These are phyloP conservation scores for Juglanconis oblonga DNA, from an alignment of 2,329 filamentous ascomycete species.

Conservation along the genomic window DNA sequence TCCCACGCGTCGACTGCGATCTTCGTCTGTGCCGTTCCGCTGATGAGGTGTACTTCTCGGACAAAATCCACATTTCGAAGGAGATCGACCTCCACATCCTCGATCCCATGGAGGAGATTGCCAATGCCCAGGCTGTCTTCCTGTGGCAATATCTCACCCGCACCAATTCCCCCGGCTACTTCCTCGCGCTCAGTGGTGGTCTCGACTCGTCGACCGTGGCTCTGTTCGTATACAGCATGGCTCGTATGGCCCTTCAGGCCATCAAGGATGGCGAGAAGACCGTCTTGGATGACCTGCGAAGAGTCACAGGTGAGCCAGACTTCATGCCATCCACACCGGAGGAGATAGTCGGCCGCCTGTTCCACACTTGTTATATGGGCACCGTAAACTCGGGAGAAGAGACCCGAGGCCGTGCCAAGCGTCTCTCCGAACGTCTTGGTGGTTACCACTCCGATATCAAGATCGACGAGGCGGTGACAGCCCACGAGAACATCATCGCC, in stretches of 20 bases:
- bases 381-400: slow-evolving; percentile 57
- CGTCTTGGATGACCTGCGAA: slow-evolving; percentile 17
- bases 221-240: slow-evolving; percentile 22
- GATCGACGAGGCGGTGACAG: slow-evolving; percentile 64
- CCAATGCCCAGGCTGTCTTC: slow-evolving; percentile 25
- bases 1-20: slow-evolving; percentile 20
- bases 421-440: slow-evolving; percentile 59
- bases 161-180: slow-evolving; percentile 19
- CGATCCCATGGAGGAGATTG: slow-evolving; percentile 31
- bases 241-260: slow-evolving; percentile 18
- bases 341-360: slow-evolving; percentile 18
- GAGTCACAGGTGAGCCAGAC: slow-evolving; percentile 17
- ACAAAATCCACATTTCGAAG: slow-evolving; percentile 10
- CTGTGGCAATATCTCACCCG: slow-evolving; percentile 22
- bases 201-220: slow-evolving; percentile 22
- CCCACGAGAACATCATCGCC: slow-evolving; percentile 38
- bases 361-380: slow-evolving; percentile 56
- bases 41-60: slow-evolving; percentile 25
- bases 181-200: slow-evolving; percentile 20
- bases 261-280: slow-evolving; percentile 19
- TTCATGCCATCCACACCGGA: slow-evolving; percentile 16
- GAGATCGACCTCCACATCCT: slow-evolving; percentile 17
- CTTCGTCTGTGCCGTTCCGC: slow-evolving; percentile 21
- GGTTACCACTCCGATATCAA: slow-evolving; percentile 68
- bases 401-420: slow-evolving; percentile 58